A percentile compares a stretch with the other conserved stretches of the same genome.
Evolutionary conservation across 1,284 basidiomycete genomes (phyloP).

Genomic region (Exsudoporus floridanus): DNA sequence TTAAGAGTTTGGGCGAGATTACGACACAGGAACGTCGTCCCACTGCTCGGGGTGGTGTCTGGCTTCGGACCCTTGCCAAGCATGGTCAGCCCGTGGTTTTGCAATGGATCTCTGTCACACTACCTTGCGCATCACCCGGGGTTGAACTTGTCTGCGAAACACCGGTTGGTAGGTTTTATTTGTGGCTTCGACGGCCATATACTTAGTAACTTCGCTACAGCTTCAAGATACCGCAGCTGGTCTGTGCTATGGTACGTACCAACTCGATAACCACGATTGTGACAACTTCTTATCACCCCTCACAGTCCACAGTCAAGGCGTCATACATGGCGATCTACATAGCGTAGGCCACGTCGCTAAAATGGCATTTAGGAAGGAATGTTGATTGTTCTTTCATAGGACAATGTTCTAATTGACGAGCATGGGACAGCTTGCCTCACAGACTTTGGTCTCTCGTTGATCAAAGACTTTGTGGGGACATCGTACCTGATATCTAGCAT

Average conservation of each 20-base stretch:
- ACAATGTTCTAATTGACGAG: slow-evolving; percentile 28
- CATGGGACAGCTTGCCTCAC: slow-evolving; percentile 26
- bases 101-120: slow-evolving; percentile 25
- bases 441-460: slow-evolving; percentile 41
- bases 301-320: slow-evolving; percentile 22
- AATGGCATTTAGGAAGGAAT: not conserved
- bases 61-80: slow-evolving; percentile 21
- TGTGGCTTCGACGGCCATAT: not conserved
- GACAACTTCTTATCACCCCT: not conserved
- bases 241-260: slow-evolving; percentile 27
- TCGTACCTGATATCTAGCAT: slow-evolving; percentile 36
- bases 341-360: slow-evolving; percentile 17
- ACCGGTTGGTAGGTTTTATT: slow-evolving; percentile 16
- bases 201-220: slow-evolving; percentile 8
- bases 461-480: slow-evolving; percentile 34
- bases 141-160: slow-evolving; percentile 3
- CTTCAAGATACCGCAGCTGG: slow-evolving; percentile 28
- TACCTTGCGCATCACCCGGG: slow-evolving; percentile 12
- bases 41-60: slow-evolving; percentile 28
- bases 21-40: slow-evolving; percentile 29
- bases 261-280: not conserved
- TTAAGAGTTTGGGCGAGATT: slow-evolving; percentile 24
- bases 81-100: slow-evolving; percentile 32
- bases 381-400: slow-evolving; percentile 18
- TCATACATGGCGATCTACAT: slow-evolving; percentile 32